Evolutionary conservation across 768 basidiomycete species (phyloP), one percentile per base, ranked within the genome.

Genomic region (Symmetrospora coprosmae): DNA sequence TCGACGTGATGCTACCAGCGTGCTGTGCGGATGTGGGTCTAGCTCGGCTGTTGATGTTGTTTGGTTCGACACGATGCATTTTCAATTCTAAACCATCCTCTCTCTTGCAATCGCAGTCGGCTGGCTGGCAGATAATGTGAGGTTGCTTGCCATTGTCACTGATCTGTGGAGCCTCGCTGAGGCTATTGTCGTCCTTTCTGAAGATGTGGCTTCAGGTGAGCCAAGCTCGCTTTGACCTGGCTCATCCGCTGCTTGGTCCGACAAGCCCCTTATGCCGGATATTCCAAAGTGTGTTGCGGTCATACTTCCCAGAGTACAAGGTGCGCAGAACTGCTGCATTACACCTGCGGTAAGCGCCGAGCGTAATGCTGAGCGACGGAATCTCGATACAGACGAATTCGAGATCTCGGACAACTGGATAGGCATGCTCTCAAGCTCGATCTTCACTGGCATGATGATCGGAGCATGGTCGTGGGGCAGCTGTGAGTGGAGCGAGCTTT

Each of bases 361-460:
- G 9, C 30, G 3, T 4, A 2, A 11, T 30, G 37, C 1, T 2
- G 25, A 13, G 11, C 28, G 21, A 19, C 50, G 30, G 14, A 47
- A 2, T 1, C 7, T 35, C 5, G 14, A 13, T 19, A 16, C 51
- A 66, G 82, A 82, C 47, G 88, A 96, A 70, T 99, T 83, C 72
- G 74, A 77, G 66, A 80, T 90, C 79, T 67, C 70, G 11, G 84
- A 89, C 70, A 77, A 76, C 46, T 81, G 80, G 65, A 86, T 91
- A 48, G 92, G 90, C 23, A 71, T 78, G 1, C 74, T 96, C 14
- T 91, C 89, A 0, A 86, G 88, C 2, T 82, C 85, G 2, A 89
- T 87, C 80, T 90, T 90, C 69, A 82, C 79, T 11, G 87, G 92
- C n/a, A 97, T 97, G 92, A 94, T 96, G 89, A 70, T 61, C 23